Conservation (phyloP, 345 rosid genomes). For the Tarenaya hassleriana region DNA sequence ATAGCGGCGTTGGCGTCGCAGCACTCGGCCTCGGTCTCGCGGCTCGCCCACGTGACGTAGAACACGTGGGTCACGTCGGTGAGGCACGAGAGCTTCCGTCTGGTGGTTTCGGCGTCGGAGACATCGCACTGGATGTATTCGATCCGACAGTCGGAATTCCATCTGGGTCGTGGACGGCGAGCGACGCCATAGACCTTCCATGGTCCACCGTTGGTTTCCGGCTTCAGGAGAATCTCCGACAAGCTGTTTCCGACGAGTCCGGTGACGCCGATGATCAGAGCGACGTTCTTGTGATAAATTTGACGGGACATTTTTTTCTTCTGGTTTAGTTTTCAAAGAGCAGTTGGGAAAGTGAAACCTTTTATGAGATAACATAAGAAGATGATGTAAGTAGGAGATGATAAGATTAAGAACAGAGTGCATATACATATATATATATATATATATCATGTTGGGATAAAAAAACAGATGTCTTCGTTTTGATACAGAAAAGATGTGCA, state of each 20-base stretch:
- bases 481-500: no score
- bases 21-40: conserved; percentile 49
- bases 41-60: conserved; percentile 63
- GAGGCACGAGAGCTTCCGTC: conserved; percentile 53
- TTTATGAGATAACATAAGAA: no score
- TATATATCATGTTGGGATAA: no score
- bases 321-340: no score
- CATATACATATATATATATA: no score
- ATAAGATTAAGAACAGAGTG: no score
- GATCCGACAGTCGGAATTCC: conserved; percentile 65
- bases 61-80: conserved; percentile 73
- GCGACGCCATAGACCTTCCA: conserved; percentile 97
- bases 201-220: conserved; percentile 88
- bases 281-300: conserved; percentile 76
- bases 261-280: conserved; percentile 68
- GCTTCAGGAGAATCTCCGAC: conserved; percentile 77
- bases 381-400: no score
- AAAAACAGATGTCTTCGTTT: no score
- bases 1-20: conserved; percentile 57
- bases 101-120: conserved; percentile 36
- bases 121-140: conserved; percentile 89
- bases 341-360: no score
- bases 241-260: conserved; percentile 90
- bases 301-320: no score
- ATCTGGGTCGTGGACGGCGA: conserved; percentile 63